Percentiles rank a stretch among this genome's conserved stretches.
Conservation (phyloP, 2,329 filamentous ascomycete genomes). For the Acrodontium crateriforme region DNA sequence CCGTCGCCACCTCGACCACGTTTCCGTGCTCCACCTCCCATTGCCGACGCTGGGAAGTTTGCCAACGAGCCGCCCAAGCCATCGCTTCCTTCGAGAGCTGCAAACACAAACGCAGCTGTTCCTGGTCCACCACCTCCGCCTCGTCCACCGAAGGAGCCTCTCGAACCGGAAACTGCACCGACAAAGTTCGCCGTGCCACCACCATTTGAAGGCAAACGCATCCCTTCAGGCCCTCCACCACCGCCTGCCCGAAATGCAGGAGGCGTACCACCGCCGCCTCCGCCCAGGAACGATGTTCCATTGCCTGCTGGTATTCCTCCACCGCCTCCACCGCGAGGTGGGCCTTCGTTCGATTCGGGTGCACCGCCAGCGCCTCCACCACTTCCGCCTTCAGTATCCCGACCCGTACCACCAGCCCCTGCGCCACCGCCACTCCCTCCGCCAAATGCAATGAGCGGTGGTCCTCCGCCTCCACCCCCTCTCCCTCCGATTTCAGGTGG, state of each 20-base stretch:
- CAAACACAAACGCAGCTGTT: slow-evolving; percentile 38
- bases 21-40: slow-evolving; percentile 75
- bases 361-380: slow-evolving; percentile 23
- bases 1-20: slow-evolving; percentile 55
- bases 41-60: slow-evolving; percentile 82
- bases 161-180: slow-evolving; percentile 32
- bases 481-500: slow-evolving; percentile 22
- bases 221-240: slow-evolving; percentile 52
- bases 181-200: slow-evolving; percentile 63
- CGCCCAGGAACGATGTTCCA: slow-evolving; percentile 22
- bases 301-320: slow-evolving; percentile 21
- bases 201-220: slow-evolving; percentile 54
- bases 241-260: slow-evolving; percentile 46
- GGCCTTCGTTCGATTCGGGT: slow-evolving; percentile 35
- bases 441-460: slow-evolving; percentile 24
- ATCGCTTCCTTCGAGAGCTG: slow-evolving; percentile 33
- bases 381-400: slow-evolving; percentile 16
- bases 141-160: slow-evolving; percentile 36
- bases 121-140: slow-evolving; percentile 32
- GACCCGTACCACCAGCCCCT: slow-evolving; percentile 18
- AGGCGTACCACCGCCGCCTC: slow-evolving; percentile 45
- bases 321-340: slow-evolving; percentile 45
- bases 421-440: slow-evolving; percentile 29
- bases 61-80: slow-evolving; percentile 40
- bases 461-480: slow-evolving; percentile 27